These are phyloP conservation scores for Podospora tetraspora DNA, from an alignment of 495 filamentous ascomycete genomes.

Conservation along the genomic window DNA sequence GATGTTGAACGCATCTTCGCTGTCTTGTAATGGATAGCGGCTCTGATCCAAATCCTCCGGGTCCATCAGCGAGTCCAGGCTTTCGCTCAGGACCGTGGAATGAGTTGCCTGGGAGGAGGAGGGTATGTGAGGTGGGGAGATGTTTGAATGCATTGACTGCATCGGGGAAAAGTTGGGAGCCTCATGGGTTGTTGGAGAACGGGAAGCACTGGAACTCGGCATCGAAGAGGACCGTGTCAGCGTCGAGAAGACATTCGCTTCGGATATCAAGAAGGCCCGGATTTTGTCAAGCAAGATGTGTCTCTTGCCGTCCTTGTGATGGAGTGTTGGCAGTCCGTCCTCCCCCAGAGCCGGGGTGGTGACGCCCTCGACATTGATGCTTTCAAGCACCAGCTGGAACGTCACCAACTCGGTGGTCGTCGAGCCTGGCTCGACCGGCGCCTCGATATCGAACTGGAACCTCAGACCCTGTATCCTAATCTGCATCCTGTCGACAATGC, in stretches of 20 bases:
- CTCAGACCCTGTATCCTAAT: slow-evolving; percentile 57
- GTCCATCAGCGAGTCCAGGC: slow-evolving; percentile 18
- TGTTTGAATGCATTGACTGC: not conserved
- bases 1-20: slow-evolving; percentile 46
- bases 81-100: slow-evolving; percentile 11
- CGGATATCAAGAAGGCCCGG: slow-evolving; percentile 61
- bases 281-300: slow-evolving; percentile 59
- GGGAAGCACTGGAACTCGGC: slow-evolving; percentile 54
- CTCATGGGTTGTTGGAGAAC: slow-evolving; percentile 31
- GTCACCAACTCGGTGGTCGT: slow-evolving; percentile 50
- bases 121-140: not conserved
- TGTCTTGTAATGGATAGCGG: slow-evolving; percentile 35
- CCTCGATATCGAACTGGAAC: slow-evolving; percentile 55
- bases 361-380: slow-evolving; percentile 62
- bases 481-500: slow-evolving; percentile 73
- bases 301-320: slow-evolving; percentile 57
- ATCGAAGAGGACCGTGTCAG: slow-evolving; percentile 56
- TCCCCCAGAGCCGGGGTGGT: slow-evolving; percentile 34
- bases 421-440: slow-evolving; percentile 56
- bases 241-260: slow-evolving; percentile 65
- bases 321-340: slow-evolving; percentile 27
- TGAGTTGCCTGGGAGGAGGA: not conserved
- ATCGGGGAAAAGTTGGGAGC: slow-evolving; percentile 15
- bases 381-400: slow-evolving; percentile 59
- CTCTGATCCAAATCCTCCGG: slow-evolving; percentile 28